Conservation (phyloP, 2,329 filamentous ascomycete genomes). For the Fusarium virguliforme region DNA sequence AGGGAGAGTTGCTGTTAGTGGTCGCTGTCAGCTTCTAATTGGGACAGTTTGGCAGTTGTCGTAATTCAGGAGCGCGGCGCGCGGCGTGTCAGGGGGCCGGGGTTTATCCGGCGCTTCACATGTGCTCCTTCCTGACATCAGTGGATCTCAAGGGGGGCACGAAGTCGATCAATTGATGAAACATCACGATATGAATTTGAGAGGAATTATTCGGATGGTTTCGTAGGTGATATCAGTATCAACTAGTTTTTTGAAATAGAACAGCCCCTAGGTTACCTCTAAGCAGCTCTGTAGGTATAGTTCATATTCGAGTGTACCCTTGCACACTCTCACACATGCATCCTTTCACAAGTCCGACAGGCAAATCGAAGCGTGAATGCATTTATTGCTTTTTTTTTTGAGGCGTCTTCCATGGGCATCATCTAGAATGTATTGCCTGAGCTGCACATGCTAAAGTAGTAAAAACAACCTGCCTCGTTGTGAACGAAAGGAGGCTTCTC, state of each 20-base stretch:
- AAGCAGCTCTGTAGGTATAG: not conserved
- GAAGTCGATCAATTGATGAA: not conserved
- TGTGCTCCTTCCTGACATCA: conserved; percentile 15
- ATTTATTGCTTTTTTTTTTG: conserved; percentile 45
- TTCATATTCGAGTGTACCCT: not conserved
- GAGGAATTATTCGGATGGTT: not conserved
- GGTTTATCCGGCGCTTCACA: conserved; percentile 45
- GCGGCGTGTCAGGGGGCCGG: conserved; percentile 45
- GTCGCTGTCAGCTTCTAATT: conserved; percentile 44
- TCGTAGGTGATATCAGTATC: not conserved
- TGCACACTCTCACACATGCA: not conserved
- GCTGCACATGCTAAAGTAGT: conserved; percentile 59
- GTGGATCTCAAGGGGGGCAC: conserved; percentile 22
- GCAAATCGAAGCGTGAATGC: conserved; percentile 43
- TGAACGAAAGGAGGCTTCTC: conserved; percentile 56
- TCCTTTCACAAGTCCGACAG: not conserved
- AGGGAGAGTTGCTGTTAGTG: conserved; percentile 36
- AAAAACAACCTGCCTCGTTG: conserved; percentile 59
- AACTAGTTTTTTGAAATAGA: not conserved
- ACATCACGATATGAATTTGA: not conserved
- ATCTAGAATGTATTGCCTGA: conserved; percentile 59
- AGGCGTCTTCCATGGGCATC: conserved; percentile 52
- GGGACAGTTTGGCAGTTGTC: conserved; percentile 55
- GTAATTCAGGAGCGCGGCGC: conserved; percentile 53
- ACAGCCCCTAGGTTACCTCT: not conserved